Evolutionary conservation across 805 yeast species (phyloP).

Genomic region (Wickerhamomyces bovis): DNA sequence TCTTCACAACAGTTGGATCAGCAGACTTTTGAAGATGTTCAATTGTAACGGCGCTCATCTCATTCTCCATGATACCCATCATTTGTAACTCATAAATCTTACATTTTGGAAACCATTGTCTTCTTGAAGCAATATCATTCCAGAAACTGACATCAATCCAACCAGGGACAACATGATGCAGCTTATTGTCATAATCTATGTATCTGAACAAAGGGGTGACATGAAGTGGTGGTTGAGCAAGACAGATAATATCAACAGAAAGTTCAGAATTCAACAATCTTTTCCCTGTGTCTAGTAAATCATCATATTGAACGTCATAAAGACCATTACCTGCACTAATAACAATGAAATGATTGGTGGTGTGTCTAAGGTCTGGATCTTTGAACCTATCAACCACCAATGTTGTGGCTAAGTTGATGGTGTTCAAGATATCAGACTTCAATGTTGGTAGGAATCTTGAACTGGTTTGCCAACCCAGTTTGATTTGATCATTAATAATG

Average conservation of each 20-base stretch:
- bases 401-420: constrained; percentile 78
- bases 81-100: constrained; percentile 92
- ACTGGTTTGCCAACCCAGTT: constrained; percentile 28
- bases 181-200: constrained; percentile 40
- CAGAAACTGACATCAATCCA: constrained; percentile 96
- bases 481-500: constrained; percentile 43
- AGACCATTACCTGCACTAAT: constrained; percentile 92
- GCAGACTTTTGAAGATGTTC: constrained; percentile 39
- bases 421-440: constrained; percentile 85
- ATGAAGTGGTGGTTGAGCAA: constrained; percentile 88
- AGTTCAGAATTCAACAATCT: constrained; percentile 73
- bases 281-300: constrained; percentile 67
- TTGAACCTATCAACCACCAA: constrained; percentile 70
- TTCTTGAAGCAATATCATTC: constrained; percentile 42
- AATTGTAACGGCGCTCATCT: constrained; percentile 61
- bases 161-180: constrained; percentile 79
- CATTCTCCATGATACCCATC: constrained; percentile 98
- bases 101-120: constrained; percentile 89
- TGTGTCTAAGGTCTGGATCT: constrained; percentile 82
- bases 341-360: constrained; percentile 83
- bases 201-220: constrained; percentile 84
- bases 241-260: constrained; percentile 82
- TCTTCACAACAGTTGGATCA: constrained; percentile 41
- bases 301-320: constrained; percentile 82
- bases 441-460: constrained; percentile 71